Conservation (phyloP, 495 filamentous ascomycete genomes). For the Glutinoglossum americanum region DNA sequence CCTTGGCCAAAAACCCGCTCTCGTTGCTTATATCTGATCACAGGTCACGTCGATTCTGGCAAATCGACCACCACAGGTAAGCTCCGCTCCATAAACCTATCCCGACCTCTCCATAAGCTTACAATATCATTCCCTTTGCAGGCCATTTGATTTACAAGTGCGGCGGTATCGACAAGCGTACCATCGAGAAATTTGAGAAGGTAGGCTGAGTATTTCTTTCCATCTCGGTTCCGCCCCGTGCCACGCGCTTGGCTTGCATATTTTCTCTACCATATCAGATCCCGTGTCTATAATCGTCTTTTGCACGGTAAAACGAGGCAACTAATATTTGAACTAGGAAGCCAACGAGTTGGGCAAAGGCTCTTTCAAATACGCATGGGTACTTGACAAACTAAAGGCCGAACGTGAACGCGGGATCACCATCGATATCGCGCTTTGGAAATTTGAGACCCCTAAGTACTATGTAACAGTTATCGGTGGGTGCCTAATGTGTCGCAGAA, state of each 20-base stretch:
- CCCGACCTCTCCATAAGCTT: background rate
- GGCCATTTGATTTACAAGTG: conserved; percentile 99
- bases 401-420: conserved; percentile 99
- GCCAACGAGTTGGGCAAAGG: conserved; percentile 98
- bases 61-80: conserved; percentile 92
- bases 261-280: background rate
- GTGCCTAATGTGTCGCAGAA: conserved; percentile 11
- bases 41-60: conserved; percentile 99
- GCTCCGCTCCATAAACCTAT: conserved; percentile 7
- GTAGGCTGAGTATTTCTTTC: conserved; percentile 26
- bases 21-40: conserved; percentile 27
- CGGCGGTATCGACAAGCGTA: conserved; percentile 99
- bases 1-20: background rate
- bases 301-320: conserved; percentile 1
- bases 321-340: conserved; percentile 37
- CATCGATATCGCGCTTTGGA: conserved; percentile 99
- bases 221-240: background rate
- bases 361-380: conserved; percentile 99
- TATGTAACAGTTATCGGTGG: conserved; percentile 97
- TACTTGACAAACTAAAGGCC: conserved; percentile 99
- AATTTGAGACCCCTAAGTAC: conserved; percentile 98
- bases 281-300: background rate
- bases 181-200: conserved; percentile 99
- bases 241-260: background rate
- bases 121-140: conserved; percentile 9